Evolutionary conservation across 2,329 filamentous ascomycete genomes (phyloP).

Genomic region (Fusarium sp.): DNA sequence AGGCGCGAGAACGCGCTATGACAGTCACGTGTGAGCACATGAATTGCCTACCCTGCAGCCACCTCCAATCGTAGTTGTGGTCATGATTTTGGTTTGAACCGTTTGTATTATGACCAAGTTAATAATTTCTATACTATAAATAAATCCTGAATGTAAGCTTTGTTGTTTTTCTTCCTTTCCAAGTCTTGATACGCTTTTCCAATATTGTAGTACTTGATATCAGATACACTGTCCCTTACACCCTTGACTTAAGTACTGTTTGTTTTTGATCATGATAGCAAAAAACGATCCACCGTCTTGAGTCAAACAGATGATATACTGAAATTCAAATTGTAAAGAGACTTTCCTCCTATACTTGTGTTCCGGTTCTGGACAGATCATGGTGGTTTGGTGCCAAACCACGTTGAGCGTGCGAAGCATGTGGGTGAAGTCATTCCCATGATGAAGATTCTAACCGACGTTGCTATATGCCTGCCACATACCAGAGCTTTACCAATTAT

Average conservation of each 20-base stretch:
- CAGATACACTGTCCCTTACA: no score
- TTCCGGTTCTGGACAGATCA: neutral
- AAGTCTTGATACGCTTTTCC: no score
- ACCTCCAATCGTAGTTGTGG: neutral
- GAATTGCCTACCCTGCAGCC: constrained; percentile 21
- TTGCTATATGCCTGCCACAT: no score
- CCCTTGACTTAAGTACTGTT: no score
- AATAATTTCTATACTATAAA: no score
- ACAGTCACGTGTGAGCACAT: constrained; percentile 46
- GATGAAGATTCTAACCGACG: neutral
- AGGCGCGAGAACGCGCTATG: constrained; percentile 46
- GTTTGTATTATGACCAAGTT: neutral
- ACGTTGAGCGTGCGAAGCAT: neutral
- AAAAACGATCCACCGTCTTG: neutral
- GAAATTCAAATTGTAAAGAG: neutral
- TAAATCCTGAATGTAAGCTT: no score
- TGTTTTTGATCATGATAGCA: no score
- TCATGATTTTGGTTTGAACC: neutral
- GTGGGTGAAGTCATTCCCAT: constrained; percentile 10
- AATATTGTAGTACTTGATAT: no score
- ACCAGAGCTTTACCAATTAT: neutral
- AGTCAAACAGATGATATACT: neutral
- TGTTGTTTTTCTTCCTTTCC: no score
- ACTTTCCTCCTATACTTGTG: neutral
- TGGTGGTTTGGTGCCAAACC: neutral